phyloP scores from a whole-genome alignment of 257 asterid genomes.

The Petrea volubilis region DNA sequence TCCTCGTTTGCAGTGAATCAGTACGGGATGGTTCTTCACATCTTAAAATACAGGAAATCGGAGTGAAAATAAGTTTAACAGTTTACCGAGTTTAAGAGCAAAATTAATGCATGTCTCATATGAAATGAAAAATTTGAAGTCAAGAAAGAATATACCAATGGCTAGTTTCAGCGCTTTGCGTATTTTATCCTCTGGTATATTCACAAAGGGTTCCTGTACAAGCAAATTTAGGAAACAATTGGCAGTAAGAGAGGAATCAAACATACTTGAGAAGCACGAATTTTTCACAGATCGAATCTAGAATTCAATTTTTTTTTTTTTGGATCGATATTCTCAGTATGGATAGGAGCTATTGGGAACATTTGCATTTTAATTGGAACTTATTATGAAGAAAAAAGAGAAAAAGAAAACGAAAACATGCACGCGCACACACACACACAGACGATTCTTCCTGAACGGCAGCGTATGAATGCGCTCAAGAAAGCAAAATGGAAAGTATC shows the following conservation, averaged over 20 bases:
- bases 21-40: slow-evolving; percentile 69
- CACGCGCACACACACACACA: too few relatives aligned
- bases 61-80: background rate
- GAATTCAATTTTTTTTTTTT: too few relatives aligned
- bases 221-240: background rate
- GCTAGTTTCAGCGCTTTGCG: slow-evolving; percentile 71
- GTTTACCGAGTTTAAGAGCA: background rate
- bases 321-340: too few relatives aligned
- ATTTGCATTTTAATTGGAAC: background rate
- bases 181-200: slow-evolving; percentile 75
- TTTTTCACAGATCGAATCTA: background rate
- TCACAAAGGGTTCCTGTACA: slow-evolving; percentile 82
- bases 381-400: too few relatives aligned
- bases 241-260: too few relatives aligned
- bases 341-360: background rate
- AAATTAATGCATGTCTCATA: background rate
- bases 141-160: slow-evolving; percentile 46
- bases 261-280: background rate
- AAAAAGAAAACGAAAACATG: too few relatives aligned
- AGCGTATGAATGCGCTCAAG: too few relatives aligned
- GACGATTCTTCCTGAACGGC: too few relatives aligned
- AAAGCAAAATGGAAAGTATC: too few relatives aligned
- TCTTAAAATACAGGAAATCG: slow-evolving; percentile 38
- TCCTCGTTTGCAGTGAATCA: slow-evolving; percentile 89
- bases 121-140: background rate